phyloP scores from a whole-genome alignment of 495 filamentous ascomycete genomes.

The Aspergillus bertholletiae region DNA sequence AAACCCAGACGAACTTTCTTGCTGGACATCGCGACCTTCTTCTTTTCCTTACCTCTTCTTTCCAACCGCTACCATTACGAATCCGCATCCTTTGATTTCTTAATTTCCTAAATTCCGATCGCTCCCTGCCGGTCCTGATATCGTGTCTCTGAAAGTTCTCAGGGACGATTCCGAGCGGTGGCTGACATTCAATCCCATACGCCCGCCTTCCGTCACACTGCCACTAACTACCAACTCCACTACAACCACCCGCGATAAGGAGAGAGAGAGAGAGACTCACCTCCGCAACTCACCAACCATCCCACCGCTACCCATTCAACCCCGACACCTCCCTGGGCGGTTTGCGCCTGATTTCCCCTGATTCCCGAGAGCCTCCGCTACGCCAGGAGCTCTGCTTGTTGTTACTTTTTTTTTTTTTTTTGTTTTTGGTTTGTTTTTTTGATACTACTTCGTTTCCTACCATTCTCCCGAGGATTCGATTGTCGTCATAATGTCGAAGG shows the following conservation, averaged over 20 bases:
- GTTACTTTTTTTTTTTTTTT: conserved; percentile 3
- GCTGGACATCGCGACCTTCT: background rate
- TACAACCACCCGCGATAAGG: conserved; percentile 3
- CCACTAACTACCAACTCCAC: background rate
- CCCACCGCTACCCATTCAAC: background rate
- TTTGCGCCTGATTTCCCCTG: background rate
- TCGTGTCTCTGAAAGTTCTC: background rate
- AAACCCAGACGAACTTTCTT: background rate
- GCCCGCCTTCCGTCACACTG: conserved; percentile 1
- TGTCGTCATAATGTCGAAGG: conserved; percentile 77
- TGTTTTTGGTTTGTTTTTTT: no score
- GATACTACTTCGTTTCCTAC: no score
- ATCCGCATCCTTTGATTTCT: background rate
- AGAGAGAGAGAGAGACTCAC: background rate
- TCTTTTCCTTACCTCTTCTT: conserved; percentile 1
- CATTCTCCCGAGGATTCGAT: conserved; percentile 12
- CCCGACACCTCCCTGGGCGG: background rate
- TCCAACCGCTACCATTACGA: background rate
- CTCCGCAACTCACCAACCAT: background rate
- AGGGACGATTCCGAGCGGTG: background rate
- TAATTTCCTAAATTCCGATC: background rate
- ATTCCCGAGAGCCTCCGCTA: background rate
- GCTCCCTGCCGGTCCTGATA: background rate
- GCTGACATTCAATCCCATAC: background rate
- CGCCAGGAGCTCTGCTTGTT: background rate